A percentile compares a stretch with the other conserved stretches of the same genome.
Conservation (phyloP, 305 asterid genomes). For the Andrographis paniculata region DNA sequence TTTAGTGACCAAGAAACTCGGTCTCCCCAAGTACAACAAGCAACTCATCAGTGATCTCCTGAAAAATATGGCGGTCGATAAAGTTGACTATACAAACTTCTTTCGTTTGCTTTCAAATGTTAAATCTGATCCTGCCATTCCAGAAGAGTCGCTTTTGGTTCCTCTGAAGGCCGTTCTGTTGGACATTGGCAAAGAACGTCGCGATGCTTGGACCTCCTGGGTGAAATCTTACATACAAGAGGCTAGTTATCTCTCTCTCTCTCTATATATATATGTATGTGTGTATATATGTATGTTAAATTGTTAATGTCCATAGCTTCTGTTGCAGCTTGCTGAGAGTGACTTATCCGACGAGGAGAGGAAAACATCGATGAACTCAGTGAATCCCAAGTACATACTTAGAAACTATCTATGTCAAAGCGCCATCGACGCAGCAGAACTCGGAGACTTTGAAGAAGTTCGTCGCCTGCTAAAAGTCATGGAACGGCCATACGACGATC, state of each 20-base stretch:
- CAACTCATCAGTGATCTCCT: slow-evolving; percentile 82
- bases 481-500: slow-evolving; percentile 76
- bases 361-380: slow-evolving; percentile 71
- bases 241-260: slow-evolving; percentile 31
- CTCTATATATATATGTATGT: no score
- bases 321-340: slow-evolving; percentile 46
- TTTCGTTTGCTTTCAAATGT: slow-evolving; percentile 81
- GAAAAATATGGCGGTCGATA: slow-evolving; percentile 93
- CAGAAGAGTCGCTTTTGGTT: slow-evolving; percentile 53
- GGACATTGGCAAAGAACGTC: slow-evolving; percentile 90
- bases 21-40: slow-evolving; percentile 81
- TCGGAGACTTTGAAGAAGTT: slow-evolving; percentile 80
- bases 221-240: slow-evolving; percentile 69
- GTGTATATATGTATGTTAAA: no score
- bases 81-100: slow-evolving; percentile 97
- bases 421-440: slow-evolving; percentile 92
- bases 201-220: slow-evolving; percentile 93
- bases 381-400: slow-evolving; percentile 82
- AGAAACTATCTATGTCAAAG: slow-evolving; percentile 90
- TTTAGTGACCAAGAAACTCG: slow-evolving; percentile 88
- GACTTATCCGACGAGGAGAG: slow-evolving; percentile 58
- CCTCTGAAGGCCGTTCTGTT: slow-evolving; percentile 84
- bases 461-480: slow-evolving; percentile 63
- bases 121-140: slow-evolving; percentile 59
- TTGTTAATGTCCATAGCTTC: no score